Evolutionary conservation across 2,329 filamentous ascomycete species (phyloP), one percentile per base, ranked within the genome.

Genomic region (Parasarocladium wereldwijsianum): DNA sequence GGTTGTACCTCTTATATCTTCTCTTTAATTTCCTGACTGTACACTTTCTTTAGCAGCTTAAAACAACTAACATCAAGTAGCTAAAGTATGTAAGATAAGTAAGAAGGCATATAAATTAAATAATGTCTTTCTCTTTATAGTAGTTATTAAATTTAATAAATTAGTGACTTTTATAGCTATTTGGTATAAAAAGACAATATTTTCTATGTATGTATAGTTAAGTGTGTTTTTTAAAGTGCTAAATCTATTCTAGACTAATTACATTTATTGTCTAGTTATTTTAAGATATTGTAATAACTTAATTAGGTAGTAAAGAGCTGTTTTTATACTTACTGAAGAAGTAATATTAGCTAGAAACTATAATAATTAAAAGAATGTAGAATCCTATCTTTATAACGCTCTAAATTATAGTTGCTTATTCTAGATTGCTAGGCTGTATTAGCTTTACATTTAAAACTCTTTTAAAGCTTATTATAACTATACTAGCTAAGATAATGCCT

Each of bases 11-110:
- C 27, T 30, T 41, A 36, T 10, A 49, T 46, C 27, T 49, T 42
- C 8, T 24, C 31, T 32, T 43, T 33, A 27, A 56, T 42, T 31
- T 44, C 15, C 17, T 38, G 22, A 20, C 45, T 23, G 34, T 56
- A 54, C 32, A 34, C 35, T 9, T 30, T 26, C 38, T 55, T 57
- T 12, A 57, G 39, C 12, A 43, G 39, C 29, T 40, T 34, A 40
- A 58, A 58, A 38, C 41, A 50, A 13, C 40, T 42, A 25, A 57
- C 38, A 45, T 58, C 43, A 30, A 59, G 49, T 26, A 47, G 52
- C 40, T 60, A 43, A 14, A 53, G 44, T 11, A 53, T 30, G 41
- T 58, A 40, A 32, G 47, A 58, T 17, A 40, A 50, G 36, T 55
- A 38, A 8, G 42, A 4, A 30, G 44, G 48, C 32, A 56, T 50